A percentile compares a stretch with the other conserved stretches of the same genome.
These are phyloP conservation scores for Cryptococcus floricola DNA, from an alignment of 1,284 basidiomycete genomes.

Conservation along the genomic window DNA sequence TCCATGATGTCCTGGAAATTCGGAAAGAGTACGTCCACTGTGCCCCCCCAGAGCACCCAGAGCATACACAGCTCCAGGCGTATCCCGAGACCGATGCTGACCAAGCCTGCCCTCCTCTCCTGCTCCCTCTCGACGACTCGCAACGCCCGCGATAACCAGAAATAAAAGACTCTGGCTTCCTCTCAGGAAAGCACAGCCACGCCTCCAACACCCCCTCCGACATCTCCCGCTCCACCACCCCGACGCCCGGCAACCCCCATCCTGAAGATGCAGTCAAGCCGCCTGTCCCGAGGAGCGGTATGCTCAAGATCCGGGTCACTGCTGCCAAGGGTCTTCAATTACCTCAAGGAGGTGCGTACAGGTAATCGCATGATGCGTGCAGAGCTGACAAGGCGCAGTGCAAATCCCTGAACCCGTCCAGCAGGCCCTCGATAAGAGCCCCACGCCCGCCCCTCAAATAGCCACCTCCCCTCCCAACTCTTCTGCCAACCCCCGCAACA, in stretches of 20 bases:
- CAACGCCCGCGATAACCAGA: conserved; percentile 22
- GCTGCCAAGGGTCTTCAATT: conserved; percentile 54
- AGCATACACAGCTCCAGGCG: conserved; percentile 6
- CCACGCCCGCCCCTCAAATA: conserved; percentile 32
- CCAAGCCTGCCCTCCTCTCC: conserved; percentile 23
- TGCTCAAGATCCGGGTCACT: conserved; percentile 57
- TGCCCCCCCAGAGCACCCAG: background rate
- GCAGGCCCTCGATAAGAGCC: conserved; percentile 62
- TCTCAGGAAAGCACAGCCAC: conserved; percentile 28
- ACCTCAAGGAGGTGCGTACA: conserved; percentile 53
- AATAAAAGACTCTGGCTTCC: conserved; percentile 46
- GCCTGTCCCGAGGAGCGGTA: conserved; percentile 52
- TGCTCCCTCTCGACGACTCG: conserved; percentile 52
- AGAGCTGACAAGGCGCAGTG: conserved; percentile 56
- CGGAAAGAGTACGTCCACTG: conserved; percentile 49
- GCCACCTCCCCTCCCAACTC: conserved; percentile 34
- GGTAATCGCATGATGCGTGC: background rate
- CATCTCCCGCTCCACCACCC: conserved; percentile 46
- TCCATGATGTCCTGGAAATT: conserved; percentile 51
- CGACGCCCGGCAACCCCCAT: conserved; percentile 48
- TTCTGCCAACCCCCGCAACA: conserved; percentile 52
- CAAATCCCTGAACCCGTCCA: conserved; percentile 81
- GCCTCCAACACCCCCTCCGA: conserved; percentile 28
- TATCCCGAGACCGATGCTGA: background rate
- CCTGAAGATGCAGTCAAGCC: conserved; percentile 29